Evolutionary conservation across 768 basidiomycete genomes (phyloP).

Genomic region (Clavaria fumosa): DNA sequence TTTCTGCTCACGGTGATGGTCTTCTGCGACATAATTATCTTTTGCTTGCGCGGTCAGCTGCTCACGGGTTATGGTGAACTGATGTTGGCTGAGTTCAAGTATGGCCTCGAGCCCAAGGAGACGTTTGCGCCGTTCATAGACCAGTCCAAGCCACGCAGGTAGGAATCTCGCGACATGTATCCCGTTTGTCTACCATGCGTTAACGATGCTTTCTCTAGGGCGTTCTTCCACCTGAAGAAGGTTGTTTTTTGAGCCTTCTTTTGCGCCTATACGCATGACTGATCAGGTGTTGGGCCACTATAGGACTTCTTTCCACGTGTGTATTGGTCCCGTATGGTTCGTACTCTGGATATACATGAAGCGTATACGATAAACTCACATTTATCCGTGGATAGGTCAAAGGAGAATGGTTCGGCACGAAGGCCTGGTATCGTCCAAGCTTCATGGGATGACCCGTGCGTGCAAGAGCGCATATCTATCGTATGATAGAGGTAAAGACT

Average conservation of each 20-base stretch:
- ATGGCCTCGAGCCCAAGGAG: constrained; percentile 79
- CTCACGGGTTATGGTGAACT: constrained; percentile 70
- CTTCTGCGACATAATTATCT: no score
- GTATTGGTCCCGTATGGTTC: constrained; percentile 72
- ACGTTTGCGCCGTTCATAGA: constrained; percentile 54
- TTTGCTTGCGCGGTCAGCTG: no score
- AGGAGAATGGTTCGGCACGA: no score
- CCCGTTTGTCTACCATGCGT: neutral
- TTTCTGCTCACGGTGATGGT: constrained; percentile 3
- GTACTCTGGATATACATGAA: no score
- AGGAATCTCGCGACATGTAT: constrained; percentile 14
- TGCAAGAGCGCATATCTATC: no score
- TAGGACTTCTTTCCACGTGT: constrained; percentile 56
- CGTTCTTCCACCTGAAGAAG: constrained; percentile 85
- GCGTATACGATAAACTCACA: no score
- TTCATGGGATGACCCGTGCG: no score
- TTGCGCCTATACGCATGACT: neutral
- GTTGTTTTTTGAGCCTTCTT: constrained; percentile 20
- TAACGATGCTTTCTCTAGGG: constrained; percentile 20
- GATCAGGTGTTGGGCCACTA: constrained; percentile 2
- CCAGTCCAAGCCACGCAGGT: constrained; percentile 67
- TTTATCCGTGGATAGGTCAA: constrained; percentile 3
- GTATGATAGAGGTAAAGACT: no score
- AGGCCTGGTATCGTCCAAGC: no score
- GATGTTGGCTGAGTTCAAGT: constrained; percentile 90